Evolutionary conservation across 176 grass and related monocot genomes (phyloP), one percentile per base, ranked within the genome.

Genomic region (Neostapfia colusana): DNA sequence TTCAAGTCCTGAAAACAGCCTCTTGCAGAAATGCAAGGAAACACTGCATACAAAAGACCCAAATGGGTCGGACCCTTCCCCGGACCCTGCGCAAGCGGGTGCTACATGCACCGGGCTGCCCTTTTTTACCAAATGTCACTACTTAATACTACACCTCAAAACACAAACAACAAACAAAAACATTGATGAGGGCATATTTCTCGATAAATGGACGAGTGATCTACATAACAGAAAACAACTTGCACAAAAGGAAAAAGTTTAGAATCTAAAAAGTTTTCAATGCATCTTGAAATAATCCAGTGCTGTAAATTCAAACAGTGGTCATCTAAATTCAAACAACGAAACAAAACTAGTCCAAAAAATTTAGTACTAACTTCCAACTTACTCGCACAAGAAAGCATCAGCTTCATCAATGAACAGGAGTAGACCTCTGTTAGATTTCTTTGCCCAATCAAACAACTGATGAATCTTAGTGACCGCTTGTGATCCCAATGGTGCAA

Each of bases 331-430:
- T 54, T 23, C 8, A 8, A 54, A 54, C 20, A 8, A 54, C 0
- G 21, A 21, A 54, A n/a, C 16, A 27, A 73, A 63, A 79, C 10
- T 35, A 66, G n/a, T 67, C 7, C 64, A 23, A 41, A 79, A 45
- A 80, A 54, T 68, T 24, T 69, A 16, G 73, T 63, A 43, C 31
- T 65, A 63, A 97, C 95, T 63, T 50, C 31, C 61, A 63, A 97
- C 95, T 94, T 94, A 98, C 95, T 98, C 95, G 46, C 95, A 98
- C 75, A 98, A 89, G 78, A 98, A 98, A 70, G 95, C 95, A 74
- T 98, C 91, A 9, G 91, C 95, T 85, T 98, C 95, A 72, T 98
- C 95, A 66, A 98, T 91, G 79, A 98, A 98, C 59, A 98, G 84
- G 37, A 98, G 91, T 62, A 98, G 85, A 73, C 95, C 95, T 70